Base-by-base conservation (phyloP, 1,284 basidiomycete genomes). In the Ustilago curta region DNA sequence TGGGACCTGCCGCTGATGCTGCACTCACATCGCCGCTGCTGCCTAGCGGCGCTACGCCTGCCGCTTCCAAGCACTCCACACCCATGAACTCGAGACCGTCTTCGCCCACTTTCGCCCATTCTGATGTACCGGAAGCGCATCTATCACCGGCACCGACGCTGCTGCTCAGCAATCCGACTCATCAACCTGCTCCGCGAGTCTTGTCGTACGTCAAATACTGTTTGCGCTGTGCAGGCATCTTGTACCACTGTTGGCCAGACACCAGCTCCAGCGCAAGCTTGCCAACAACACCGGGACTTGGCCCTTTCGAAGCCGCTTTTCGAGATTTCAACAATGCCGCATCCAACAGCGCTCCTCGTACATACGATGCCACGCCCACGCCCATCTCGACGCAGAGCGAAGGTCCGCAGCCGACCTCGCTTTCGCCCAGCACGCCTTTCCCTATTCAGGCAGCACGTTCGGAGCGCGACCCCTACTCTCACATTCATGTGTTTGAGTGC, bases 181-280 rank as follows among this genome's bases (percentile, higher is more conserved):
- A 52, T 18, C 80, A 82, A 60, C 84, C 71, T 25, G 77, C 62
- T 16, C 61, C 68, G 62, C 67, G 68, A 25, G 67, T 77, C 18
- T 66, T 80, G n/a, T 83, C 69, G 19, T 84, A 74, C 59, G 64
- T 84, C 78, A 80, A 84, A 66, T 85, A 89, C 66, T 86, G 88
- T 29, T 78, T 89, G 8, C 87, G 88, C 14, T 88, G 86, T 21
- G 84, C 86, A 0, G 88, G 88, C 1, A 87, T 88, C 58, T 78
- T 88, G 27, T 88, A 88, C 74, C 88, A 89, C 76, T 84, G 70
- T 43, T 82, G 79, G 80, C 79, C 79, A 21, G 80, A 82, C 51
- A 64, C 71, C 8, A 69, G 64, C 52, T 77, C 77, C 16, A 59
- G 49, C 31, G 23, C 61, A 16, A 70, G 64, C 31, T 29, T 65